Percentiles rank a stretch among this genome's conserved stretches.
phyloP scores from a whole-genome alignment of 768 basidiomycete species.

The Ramaria rubella region DNA sequence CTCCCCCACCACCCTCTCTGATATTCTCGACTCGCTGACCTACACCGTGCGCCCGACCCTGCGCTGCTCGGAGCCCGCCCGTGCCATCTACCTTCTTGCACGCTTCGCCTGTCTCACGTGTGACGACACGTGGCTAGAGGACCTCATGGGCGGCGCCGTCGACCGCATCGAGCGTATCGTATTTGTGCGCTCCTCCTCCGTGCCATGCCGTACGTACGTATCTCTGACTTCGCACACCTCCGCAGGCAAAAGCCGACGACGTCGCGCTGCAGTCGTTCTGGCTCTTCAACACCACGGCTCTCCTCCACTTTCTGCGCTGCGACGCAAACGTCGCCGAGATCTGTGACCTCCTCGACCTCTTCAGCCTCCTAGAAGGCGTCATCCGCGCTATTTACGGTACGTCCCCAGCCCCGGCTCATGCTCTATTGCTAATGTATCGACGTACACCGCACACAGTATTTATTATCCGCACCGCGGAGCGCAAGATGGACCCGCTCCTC shows the following conservation, averaged over 20 bases:
- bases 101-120: slow-evolving; percentile 91
- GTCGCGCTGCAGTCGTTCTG: slow-evolving; percentile 86
- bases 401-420: slow-evolving; percentile 10
- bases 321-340: slow-evolving; percentile 71
- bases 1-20: slow-evolving; percentile 68
- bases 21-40: slow-evolving; percentile 78
- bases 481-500: slow-evolving; percentile 78
- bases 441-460: slow-evolving; percentile 57
- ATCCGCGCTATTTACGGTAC: slow-evolving; percentile 92
- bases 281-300: slow-evolving; percentile 85
- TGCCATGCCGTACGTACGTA: background rate
- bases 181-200: slow-evolving; percentile 54
- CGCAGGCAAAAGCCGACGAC: slow-evolving; percentile 79
- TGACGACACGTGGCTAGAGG: slow-evolving; percentile 88
- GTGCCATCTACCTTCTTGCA: slow-evolving; percentile 82
- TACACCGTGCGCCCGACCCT: slow-evolving; percentile 64
- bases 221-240: background rate
- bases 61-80: slow-evolving; percentile 76
- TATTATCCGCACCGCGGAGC: slow-evolving; percentile 87
- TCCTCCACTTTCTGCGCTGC: slow-evolving; percentile 87
- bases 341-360: slow-evolving; percentile 79
- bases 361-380: slow-evolving; percentile 84
- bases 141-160: slow-evolving; percentile 83
- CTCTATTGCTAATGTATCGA: slow-evolving; percentile 9
- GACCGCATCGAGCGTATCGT: slow-evolving; percentile 89